A percentile compares a stretch with the other conserved stretches of the same genome.
Conservation (phyloP, 192 early-diverging fungal genomes). For the Backusella circina region DNA sequence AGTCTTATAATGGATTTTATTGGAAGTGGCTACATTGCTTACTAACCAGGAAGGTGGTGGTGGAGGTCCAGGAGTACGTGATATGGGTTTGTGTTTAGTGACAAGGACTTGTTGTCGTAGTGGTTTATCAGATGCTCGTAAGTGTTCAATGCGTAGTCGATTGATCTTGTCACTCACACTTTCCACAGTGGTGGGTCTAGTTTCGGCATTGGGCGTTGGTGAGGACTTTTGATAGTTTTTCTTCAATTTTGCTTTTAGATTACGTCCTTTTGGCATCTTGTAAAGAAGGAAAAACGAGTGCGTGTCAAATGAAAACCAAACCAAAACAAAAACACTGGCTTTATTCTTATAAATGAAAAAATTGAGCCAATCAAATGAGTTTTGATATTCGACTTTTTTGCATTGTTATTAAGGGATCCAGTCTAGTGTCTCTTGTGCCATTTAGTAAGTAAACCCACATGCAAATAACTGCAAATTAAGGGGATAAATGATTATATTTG, state of each 20-base stretch:
- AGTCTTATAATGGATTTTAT: neutral
- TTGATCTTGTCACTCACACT: neutral
- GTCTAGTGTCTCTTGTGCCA: too few species aligned
- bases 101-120: neutral
- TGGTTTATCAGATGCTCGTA: neutral
- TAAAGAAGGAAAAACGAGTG: neutral
- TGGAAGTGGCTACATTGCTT: neutral
- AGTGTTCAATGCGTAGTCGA: neutral
- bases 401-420: too few species aligned
- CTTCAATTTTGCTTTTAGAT: neutral
- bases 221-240: neutral
- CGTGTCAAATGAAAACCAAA: neutral
- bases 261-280: neutral
- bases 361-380: neutral
- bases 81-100: neutral
- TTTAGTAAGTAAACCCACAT: too few species aligned
- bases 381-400: neutral
- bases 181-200: neutral
- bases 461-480: too few species aligned
- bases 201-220: neutral
- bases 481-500: too few species aligned
- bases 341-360: neutral
- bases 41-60: neutral
- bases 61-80: neutral
- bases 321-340: neutral